phyloP scores from a whole-genome alignment of 2,329 filamentous ascomycete species.

The Ophiognomonia clavigignenti-juglandacearum region DNA sequence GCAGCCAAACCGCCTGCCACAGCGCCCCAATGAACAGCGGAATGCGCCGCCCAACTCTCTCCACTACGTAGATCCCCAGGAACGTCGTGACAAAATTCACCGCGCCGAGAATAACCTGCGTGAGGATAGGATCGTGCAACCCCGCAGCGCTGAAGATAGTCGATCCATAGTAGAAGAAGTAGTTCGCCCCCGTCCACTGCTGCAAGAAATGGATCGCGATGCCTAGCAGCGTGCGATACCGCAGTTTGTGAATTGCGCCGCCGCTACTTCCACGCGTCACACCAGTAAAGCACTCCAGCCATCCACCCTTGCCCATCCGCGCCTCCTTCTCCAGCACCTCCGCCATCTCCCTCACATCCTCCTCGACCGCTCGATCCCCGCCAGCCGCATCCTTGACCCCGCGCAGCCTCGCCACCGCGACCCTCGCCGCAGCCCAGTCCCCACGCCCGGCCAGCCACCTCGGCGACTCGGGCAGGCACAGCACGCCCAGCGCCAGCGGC shows the following conservation, averaged over 20 bases:
- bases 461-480: slow-evolving; percentile 52
- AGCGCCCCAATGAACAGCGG: slow-evolving; percentile 61
- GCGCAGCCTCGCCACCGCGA: slow-evolving; percentile 48
- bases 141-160: slow-evolving; percentile 64
- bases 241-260: slow-evolving; percentile 41
- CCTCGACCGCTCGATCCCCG: slow-evolving; percentile 39
- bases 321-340: slow-evolving; percentile 41
- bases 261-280: no score
- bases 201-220: slow-evolving; percentile 60
- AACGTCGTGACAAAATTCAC: slow-evolving; percentile 66
- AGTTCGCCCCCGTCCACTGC: slow-evolving; percentile 59
- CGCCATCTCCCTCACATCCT: slow-evolving; percentile 49
- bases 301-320: slow-evolving; percentile 41
- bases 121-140: slow-evolving; percentile 59
- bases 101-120: slow-evolving; percentile 62
- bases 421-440: slow-evolving; percentile 42
- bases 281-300: slow-evolving; percentile 58
- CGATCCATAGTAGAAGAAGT: slow-evolving; percentile 58
- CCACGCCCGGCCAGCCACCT: slow-evolving; percentile 47
- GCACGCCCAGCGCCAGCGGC: slow-evolving; percentile 46
- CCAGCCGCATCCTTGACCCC: slow-evolving; percentile 38
- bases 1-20: slow-evolving; percentile 62
- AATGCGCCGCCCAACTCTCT: slow-evolving; percentile 60
- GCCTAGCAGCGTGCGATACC: slow-evolving; percentile 60
- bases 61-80: slow-evolving; percentile 62